Conservation (phyloP, 768 basidiomycete genomes). For the Leccinum subtestaceum region DNA sequence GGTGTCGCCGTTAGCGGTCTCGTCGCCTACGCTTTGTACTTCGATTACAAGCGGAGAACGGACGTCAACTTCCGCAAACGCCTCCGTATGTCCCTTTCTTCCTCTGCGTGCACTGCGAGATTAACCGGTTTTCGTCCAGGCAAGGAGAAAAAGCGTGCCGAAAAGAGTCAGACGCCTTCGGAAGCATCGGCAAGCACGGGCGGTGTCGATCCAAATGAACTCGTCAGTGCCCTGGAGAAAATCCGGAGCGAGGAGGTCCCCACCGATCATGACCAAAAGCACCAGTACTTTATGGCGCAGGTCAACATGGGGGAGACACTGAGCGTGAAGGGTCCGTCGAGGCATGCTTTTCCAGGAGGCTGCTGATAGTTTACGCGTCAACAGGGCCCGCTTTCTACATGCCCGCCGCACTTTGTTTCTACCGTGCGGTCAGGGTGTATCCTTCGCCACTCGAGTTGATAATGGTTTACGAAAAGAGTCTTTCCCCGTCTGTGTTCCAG, state of each 20-base stretch:
- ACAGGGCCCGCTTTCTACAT: constrained; percentile 77
- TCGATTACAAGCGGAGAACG: constrained; percentile 91
- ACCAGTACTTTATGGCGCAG: constrained; percentile 89
- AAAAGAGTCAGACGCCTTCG: constrained; percentile 57
- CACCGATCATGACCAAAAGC: constrained; percentile 68
- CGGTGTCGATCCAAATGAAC: constrained; percentile 46
- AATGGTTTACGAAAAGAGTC: constrained; percentile 90
- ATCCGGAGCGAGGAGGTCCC: constrained; percentile 72
- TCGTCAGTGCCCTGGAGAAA: constrained; percentile 61
- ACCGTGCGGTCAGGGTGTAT: constrained; percentile 90
- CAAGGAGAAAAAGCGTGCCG: constrained; percentile 88
- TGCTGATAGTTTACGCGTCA: constrained; percentile 2
- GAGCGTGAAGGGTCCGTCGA: constrained; percentile 57
- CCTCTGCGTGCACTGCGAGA: neutral
- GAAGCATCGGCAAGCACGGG: constrained; percentile 25
- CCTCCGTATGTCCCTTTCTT: constrained; percentile 58
- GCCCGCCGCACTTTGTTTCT: constrained; percentile 86
- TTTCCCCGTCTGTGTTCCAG: constrained; percentile 79
- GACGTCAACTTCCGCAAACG: constrained; percentile 85
- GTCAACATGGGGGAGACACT: constrained; percentile 87
- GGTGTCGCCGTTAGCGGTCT: constrained; percentile 50
- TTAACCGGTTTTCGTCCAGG: constrained; percentile 43
- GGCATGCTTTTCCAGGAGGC: neutral
- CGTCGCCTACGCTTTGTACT: constrained; percentile 86
- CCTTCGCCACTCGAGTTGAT: constrained; percentile 93